Base-by-base conservation (phyloP, 2,329 filamentous ascomycete species). In the Trichoderma sp. region DNA sequence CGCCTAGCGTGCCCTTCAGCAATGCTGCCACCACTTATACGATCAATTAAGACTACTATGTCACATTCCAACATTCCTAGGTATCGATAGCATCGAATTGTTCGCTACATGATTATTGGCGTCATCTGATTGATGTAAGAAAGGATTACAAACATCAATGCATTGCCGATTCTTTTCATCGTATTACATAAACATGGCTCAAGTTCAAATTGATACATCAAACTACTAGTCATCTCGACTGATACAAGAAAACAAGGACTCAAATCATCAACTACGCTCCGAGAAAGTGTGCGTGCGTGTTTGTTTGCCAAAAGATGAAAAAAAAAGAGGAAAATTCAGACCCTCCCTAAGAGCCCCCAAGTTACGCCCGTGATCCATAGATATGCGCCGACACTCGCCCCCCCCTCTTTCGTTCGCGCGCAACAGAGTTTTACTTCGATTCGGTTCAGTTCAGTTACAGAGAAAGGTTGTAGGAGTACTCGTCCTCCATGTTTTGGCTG, bases 401-500 rank as follows among this genome's bases (percentile, higher is more conserved):
- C 30, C 51, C 61, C 52, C 21, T n/a, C 28, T 28, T 30, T 34
- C 28, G 5, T 66, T 59, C 51, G 37, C 64, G 54, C 54, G 64
- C 64, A 59, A 37, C 30, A 34, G 37, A 16, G 39, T 21, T 66
- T 30, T 5, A 32, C 18, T 69, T 49, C n/a, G 21, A 21, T 49
- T 24, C n/a, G 11, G 46, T 24, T 49, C 43, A 7, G 46, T 49
- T 49, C 63, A 5, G 68, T 80, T 77, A 89, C 71, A 91, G 81
- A 70, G 88, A 84, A 73, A 91, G 79, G 77, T 90, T 90, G 79
- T 91, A 91, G 58, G 87, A 85, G 74, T 90, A 91, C 79, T 91
- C 89, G 75, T 90, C 89, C 81, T 91, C 89, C 86, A 91, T 90
- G 75, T 91, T 91, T 83, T 91, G 89, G 79, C 86, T 89, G 67